Evolutionary conservation across 2,329 filamentous ascomycete species (phyloP), one percentile per base, ranked within the genome.

Genomic region (Rhynchosporium agropyri): DNA sequence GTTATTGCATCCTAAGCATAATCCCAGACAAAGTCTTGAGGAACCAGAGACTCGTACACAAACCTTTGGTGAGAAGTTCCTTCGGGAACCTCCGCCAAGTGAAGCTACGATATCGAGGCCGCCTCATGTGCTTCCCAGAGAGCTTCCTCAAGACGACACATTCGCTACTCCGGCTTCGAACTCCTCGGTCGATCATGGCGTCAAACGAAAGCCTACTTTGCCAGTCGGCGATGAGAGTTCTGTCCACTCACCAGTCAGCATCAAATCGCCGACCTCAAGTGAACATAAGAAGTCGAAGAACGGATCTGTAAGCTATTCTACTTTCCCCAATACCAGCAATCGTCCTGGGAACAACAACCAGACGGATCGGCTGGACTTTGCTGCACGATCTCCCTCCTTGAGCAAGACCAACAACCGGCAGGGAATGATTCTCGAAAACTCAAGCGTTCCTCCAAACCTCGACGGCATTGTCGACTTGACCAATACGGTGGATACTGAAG

Each of bases 401-500:
- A 60, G 50, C 31, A 48, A 20, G 20, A 50, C 58, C 29, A 50
- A 59, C 57, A 51, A 63, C 29, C 36, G 53, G 56, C 33, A 61
- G 61, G 63, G 57, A 40, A 60, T 61, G 60, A 58, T 65, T 10
- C 51, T 67, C 10, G 61, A 68, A 49, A 64, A 62, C 29, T 53
- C 67, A 13, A 64, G 42, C 9, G 51, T 66, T 31, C 60, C 66
- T 29, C 58, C 65, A 3, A 69, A 65, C 54, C 61, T 73, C 6
- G 64, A 72, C 26, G 68, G 64, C 9, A 61, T 72, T 28, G 69
- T 73, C 15, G 70, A 73, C 58, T 58, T 72, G 40, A 69, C 46
- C 9, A 65, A 72, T 48, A 69, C 70, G 26, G 69, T 72, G 15
- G 72, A 74, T 59, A 74, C 69, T 36, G 67, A 71, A 50, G 65